A percentile compares a stretch with the other conserved stretches of the same genome.
Conservation (phyloP, 2,329 filamentous ascomycete species). For the Aspergillus hiratsukae region DNA sequence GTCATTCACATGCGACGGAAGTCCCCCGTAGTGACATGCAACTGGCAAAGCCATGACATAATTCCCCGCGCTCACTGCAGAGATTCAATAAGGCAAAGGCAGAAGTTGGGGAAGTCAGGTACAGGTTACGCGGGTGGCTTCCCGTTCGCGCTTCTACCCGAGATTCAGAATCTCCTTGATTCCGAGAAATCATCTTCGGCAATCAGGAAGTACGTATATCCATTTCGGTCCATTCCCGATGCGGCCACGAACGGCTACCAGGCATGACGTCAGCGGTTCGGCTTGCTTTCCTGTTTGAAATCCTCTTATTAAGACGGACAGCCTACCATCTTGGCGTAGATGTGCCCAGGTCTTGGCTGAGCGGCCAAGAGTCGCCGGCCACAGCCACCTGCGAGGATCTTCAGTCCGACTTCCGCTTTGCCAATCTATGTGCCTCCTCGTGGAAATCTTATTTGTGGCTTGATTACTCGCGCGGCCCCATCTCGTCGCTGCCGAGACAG, state of each 20-base stretch:
- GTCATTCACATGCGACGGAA: too few species aligned
- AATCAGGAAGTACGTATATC: too few species aligned
- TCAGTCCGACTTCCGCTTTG: neutral
- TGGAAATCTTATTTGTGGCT: neutral
- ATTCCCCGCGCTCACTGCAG: too few species aligned
- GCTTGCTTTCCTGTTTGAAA: neutral
- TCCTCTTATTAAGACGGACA: neutral
- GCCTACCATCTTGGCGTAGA: neutral
- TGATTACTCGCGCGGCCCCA: neutral
- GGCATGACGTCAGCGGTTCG: neutral
- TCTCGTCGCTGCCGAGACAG: neutral
- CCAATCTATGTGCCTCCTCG: neutral
- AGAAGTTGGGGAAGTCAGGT: neutral
- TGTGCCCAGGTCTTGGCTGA: neutral
- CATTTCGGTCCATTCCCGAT: neutral
- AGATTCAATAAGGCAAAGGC: neutral
- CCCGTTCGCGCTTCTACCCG: too few species aligned
- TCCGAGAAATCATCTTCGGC: too few species aligned
- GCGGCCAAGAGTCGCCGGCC: neutral
- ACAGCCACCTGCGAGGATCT: neutral
- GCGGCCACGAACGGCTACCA: neutral
- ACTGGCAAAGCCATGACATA: too few species aligned
- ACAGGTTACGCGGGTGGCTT: neutral
- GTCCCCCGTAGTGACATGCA: too few species aligned
- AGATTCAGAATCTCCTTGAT: too few species aligned